Evolutionary conservation across 495 filamentous ascomycete species (phyloP).

Genomic region (Filosporella fistucella): DNA sequence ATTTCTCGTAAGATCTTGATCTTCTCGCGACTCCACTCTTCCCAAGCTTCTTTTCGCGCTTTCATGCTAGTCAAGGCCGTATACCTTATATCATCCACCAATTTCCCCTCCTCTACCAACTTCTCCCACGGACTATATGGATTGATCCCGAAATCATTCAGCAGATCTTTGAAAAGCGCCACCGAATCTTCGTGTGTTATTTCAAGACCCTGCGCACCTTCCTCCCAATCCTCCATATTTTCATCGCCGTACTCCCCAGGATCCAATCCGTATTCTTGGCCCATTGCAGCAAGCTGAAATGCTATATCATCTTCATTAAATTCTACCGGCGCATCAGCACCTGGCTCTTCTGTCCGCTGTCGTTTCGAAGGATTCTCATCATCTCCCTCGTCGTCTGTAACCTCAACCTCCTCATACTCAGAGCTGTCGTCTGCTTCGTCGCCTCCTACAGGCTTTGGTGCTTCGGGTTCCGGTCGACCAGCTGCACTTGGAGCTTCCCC

Average conservation of each 20-base stretch:
- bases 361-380: slow-evolving; percentile 55
- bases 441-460: slow-evolving; percentile 7
- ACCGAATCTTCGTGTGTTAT: slow-evolving; percentile 64
- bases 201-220: slow-evolving; percentile 61
- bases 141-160: slow-evolving; percentile 75
- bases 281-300: slow-evolving; percentile 82
- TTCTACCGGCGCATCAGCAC: slow-evolving; percentile 60
- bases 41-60: slow-evolving; percentile 73
- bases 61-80: slow-evolving; percentile 77
- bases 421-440: slow-evolving; percentile 43
- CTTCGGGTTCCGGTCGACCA: slow-evolving; percentile 4
- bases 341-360: slow-evolving; percentile 55
- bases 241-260: slow-evolving; percentile 67
- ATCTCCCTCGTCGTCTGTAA: slow-evolving; percentile 57
- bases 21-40: slow-evolving; percentile 70
- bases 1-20: slow-evolving; percentile 67
- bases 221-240: slow-evolving; percentile 62
- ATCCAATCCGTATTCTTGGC: slow-evolving; percentile 41
- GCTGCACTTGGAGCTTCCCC: slow-evolving; percentile 9
- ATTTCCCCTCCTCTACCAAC: slow-evolving; percentile 71
- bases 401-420: slow-evolving; percentile 88
- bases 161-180: slow-evolving; percentile 78
- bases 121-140: slow-evolving; percentile 94
- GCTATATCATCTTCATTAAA: slow-evolving; percentile 96
- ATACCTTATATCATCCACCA: slow-evolving; percentile 85